These are phyloP conservation scores for Quercus aquifolioides DNA, from an alignment of 306 rosid genomes.

Conservation along the genomic window DNA sequence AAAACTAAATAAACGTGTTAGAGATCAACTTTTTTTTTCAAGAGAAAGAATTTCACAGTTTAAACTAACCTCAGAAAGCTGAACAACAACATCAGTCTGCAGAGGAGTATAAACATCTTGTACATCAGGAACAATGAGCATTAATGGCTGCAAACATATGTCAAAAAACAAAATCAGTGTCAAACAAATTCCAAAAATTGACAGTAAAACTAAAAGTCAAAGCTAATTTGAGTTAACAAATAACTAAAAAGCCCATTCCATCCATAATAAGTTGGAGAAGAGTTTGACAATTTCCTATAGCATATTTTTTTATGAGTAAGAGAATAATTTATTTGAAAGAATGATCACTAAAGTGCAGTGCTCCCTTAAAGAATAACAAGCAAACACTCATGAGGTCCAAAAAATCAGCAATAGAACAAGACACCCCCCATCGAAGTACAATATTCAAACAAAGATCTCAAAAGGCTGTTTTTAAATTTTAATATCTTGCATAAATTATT, in stretches of 20 bases:
- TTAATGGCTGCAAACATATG: conserved; percentile 64
- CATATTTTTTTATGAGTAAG: no score
- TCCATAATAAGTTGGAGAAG: no score
- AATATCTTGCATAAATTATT: no score
- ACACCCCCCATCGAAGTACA: no score
- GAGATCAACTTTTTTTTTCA: conserved; percentile 2
- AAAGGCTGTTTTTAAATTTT: no score
- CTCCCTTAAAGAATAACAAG: no score
- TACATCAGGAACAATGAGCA: conserved; percentile 98
- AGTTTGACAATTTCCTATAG: no score
- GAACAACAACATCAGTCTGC: conserved; percentile 87
- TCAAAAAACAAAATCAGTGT: conserved; percentile 28
- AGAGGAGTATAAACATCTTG: conserved; percentile 98
- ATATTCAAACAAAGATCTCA: no score
- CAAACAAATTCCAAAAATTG: neutral
- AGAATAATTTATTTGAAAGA: no score
- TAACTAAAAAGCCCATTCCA: neutral
- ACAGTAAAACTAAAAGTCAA: neutral
- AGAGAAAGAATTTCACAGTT: neutral
- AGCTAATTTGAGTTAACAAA: neutral
- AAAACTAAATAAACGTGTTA: conserved; percentile 13
- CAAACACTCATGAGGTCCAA: no score
- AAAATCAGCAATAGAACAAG: no score
- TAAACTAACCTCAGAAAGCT: conserved; percentile 78
- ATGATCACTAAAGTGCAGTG: no score